These are phyloP conservation scores for Penicillium polonicum DNA, from an alignment of 2,329 filamentous ascomycete species.

Conservation along the genomic window DNA sequence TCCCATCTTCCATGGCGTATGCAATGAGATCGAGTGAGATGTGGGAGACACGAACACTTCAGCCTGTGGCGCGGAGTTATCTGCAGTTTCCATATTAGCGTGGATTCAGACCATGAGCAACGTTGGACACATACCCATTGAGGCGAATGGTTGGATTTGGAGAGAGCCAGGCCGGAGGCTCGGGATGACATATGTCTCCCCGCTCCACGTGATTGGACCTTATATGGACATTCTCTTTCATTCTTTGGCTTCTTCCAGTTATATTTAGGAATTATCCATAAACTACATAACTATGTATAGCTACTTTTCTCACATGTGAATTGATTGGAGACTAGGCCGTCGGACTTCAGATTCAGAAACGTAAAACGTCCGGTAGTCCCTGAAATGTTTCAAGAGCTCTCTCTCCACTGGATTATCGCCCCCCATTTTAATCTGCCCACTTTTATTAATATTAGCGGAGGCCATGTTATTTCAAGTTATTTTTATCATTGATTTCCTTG, in stretches of 20 bases:
- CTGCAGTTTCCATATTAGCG: slow-evolving; percentile 18
- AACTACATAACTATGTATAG: neutral
- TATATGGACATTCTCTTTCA: neutral
- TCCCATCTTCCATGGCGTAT: neutral
- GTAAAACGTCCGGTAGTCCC: slow-evolving; percentile 9
- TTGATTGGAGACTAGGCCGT: neutral
- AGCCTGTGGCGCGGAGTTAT: slow-evolving; percentile 30
- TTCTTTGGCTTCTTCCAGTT: neutral
- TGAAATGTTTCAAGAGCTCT: slow-evolving; percentile 11
- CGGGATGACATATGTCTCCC: slow-evolving; percentile 16
- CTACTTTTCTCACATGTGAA: neutral
- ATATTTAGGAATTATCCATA: neutral
- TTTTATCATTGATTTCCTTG: neutral
- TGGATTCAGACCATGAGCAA: neutral
- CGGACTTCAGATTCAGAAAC: neutral
- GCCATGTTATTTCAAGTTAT: slow-evolving; percentile 14
- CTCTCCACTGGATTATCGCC: slow-evolving; percentile 21
- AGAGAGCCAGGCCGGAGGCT: slow-evolving; percentile 1
- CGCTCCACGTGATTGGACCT: slow-evolving; percentile 19
- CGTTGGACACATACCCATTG: slow-evolving; percentile 19
- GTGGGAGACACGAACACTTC: slow-evolving; percentile 36
- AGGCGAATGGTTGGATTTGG: neutral
- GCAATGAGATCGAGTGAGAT: neutral
- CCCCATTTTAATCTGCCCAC: slow-evolving; percentile 24
- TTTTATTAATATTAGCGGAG: slow-evolving; percentile 11